Evolutionary conservation across 495 filamentous ascomycete genomes (phyloP).

Genomic region (Physcia stellaris): DNA sequence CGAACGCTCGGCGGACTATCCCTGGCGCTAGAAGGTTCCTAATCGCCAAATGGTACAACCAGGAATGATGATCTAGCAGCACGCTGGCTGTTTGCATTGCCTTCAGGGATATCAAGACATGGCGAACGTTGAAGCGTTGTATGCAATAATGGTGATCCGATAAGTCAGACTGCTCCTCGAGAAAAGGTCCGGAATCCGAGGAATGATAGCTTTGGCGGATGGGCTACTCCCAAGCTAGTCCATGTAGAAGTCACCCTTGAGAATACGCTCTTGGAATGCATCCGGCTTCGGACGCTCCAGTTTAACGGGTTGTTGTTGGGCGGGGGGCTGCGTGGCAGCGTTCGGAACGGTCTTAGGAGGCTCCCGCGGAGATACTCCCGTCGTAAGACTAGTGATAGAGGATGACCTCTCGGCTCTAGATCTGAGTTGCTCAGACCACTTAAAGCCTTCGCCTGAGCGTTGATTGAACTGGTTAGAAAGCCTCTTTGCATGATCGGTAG

Average conservation of each 20-base stretch:
- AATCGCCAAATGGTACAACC: too few relatives aligned
- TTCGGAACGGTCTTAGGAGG: constrained; percentile 47
- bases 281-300: constrained; percentile 64
- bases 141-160: too few relatives aligned
- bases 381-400: constrained; percentile 33
- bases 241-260: constrained; percentile 97
- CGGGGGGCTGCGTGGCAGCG: constrained; percentile 44
- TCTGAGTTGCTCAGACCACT: constrained; percentile 90
- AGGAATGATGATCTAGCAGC: too few relatives aligned
- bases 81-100: neutral
- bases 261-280: constrained; percentile 86
- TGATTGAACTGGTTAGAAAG: constrained; percentile 34
- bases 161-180: too few relatives aligned
- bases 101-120: neutral
- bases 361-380: constrained; percentile 19
- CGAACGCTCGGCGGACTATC: too few relatives aligned
- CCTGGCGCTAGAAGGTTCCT: too few relatives aligned
- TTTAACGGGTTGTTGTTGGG: constrained; percentile 56
- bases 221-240: too few relatives aligned
- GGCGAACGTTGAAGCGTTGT: neutral
- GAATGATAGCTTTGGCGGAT: too few relatives aligned
- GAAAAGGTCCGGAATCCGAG: too few relatives aligned
- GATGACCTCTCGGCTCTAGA: constrained; percentile 74
- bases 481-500: neutral
- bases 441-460: constrained; percentile 75